These are phyloP conservation scores for Trifolium dubium DNA, from an alignment of 306 rosid species.

Conservation along the genomic window DNA sequence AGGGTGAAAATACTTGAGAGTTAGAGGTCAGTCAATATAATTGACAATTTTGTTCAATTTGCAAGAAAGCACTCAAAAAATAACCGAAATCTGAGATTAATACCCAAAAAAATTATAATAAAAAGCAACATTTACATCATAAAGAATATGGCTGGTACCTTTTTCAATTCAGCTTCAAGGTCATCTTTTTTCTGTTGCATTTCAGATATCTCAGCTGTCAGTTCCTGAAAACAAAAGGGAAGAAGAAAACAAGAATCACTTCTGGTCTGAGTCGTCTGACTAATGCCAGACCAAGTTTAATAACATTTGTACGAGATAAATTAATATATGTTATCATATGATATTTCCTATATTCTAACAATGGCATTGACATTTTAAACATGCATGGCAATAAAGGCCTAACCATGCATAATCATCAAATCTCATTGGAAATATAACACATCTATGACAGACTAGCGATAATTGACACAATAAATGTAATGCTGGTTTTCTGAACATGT, in stretches of 20 bases:
- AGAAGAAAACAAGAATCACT: slow-evolving; percentile 33
- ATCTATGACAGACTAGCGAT: slow-evolving; percentile 20
- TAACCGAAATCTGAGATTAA: background rate
- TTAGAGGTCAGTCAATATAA: background rate
- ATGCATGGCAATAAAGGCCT: slow-evolving; percentile 24
- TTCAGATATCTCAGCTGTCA: slow-evolving; percentile 74
- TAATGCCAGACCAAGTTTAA: background rate
- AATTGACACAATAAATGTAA: slow-evolving; percentile 29
- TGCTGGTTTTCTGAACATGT: slow-evolving; percentile 22
- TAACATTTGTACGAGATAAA: background rate
- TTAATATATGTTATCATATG: background rate
- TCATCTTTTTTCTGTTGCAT: slow-evolving; percentile 83
- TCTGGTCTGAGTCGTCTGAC: background rate
- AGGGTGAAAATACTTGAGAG: slow-evolving; percentile 11
- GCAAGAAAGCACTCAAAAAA: background rate
- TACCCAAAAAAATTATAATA: background rate
- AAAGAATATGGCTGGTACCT: slow-evolving; percentile 54
- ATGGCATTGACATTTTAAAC: background rate
- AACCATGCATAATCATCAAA: slow-evolving; percentile 19
- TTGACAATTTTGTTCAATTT: background rate
- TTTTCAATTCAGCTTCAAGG: slow-evolving; percentile 86
- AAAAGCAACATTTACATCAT: background rate
- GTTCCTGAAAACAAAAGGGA: slow-evolving; percentile 62
- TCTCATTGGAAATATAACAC: slow-evolving; percentile 27
- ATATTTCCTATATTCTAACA: background rate